phyloP scores from a whole-genome alignment of 1,284 basidiomycete species.

The Trichosporon ovoides region DNA sequence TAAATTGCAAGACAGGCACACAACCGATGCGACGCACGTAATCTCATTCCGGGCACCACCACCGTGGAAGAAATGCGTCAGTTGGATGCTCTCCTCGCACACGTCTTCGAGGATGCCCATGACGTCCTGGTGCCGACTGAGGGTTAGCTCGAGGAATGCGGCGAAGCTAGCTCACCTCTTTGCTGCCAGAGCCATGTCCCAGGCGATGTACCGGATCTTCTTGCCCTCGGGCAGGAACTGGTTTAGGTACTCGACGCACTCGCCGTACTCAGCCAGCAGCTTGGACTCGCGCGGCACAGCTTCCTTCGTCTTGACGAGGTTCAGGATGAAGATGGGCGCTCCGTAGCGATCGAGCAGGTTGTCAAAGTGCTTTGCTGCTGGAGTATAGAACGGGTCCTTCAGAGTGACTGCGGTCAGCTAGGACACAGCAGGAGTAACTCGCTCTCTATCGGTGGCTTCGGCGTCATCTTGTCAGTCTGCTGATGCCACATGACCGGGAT shows the following conservation, averaged over 20 bases:
- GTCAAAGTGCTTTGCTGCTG: constrained; percentile 90
- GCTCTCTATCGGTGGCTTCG: constrained; percentile 94
- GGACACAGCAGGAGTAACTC: constrained; percentile 35
- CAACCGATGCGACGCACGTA: constrained; percentile 19
- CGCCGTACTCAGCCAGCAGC: constrained; percentile 81
- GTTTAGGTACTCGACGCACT: constrained; percentile 89
- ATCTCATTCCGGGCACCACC: constrained; percentile 43
- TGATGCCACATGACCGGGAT: constrained; percentile 97
- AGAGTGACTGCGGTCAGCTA: constrained; percentile 63
- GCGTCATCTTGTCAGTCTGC: constrained; percentile 81
- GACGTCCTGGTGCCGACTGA: constrained; percentile 87
- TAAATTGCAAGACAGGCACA: background rate
- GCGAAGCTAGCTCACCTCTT: constrained; percentile 51
- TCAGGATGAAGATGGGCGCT: constrained; percentile 85
- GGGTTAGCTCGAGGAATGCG: background rate
- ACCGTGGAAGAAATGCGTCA: constrained; percentile 88
- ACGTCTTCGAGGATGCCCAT: constrained; percentile 93
- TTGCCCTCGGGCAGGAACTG: constrained; percentile 85
- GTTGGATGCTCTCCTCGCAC: constrained; percentile 86
- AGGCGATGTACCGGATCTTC: constrained; percentile 85
- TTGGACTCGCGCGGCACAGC: constrained; percentile 85
- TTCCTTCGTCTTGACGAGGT: constrained; percentile 78
- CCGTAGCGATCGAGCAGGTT: constrained; percentile 87
- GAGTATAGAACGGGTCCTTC: constrained; percentile 91
- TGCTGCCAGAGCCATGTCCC: constrained; percentile 92